phyloP scores from a whole-genome alignment of 805 yeast species.

The Candida schatavii region DNA sequence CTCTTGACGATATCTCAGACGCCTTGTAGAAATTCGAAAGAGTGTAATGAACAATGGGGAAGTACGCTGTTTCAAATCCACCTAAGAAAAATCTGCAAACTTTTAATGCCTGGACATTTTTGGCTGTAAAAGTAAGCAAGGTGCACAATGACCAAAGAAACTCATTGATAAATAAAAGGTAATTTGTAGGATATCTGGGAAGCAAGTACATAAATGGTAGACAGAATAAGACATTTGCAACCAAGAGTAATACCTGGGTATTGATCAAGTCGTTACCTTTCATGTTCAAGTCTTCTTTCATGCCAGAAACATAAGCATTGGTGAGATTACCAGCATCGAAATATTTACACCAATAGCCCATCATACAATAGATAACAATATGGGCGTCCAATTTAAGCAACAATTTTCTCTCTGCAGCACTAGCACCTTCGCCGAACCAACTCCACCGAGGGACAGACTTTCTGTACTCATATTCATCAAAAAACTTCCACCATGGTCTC shows the following conservation, averaged over 20 bases:
- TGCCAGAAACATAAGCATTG: slow-evolving; percentile 26
- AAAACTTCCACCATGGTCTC: slow-evolving; percentile 49
- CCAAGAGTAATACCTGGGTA: slow-evolving; percentile 22
- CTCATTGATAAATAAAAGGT: slow-evolving; percentile 13
- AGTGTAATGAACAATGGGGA: slow-evolving; percentile 24
- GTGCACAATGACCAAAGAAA: slow-evolving; percentile 22
- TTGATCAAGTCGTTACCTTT: slow-evolving; percentile 26
- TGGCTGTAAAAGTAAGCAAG: slow-evolving; percentile 17
- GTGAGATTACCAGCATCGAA: slow-evolving; percentile 20
- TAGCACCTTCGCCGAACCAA: slow-evolving; percentile 25
- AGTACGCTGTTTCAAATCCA: slow-evolving; percentile 24
- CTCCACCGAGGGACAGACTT: slow-evolving; percentile 16
- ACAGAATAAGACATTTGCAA: slow-evolving; percentile 25
- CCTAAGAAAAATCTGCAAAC: slow-evolving; percentile 25
- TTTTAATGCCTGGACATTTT: slow-evolving; percentile 18
- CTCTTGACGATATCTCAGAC: slow-evolving; percentile 22
- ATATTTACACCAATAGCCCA: slow-evolving; percentile 26
- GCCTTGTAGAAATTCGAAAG: slow-evolving; percentile 24
- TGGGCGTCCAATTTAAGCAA: slow-evolving; percentile 28
- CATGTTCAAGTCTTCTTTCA: slow-evolving; percentile 22
- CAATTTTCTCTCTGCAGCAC: slow-evolving; percentile 27
- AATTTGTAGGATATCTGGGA: slow-evolving; percentile 17
- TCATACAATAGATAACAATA: slow-evolving; percentile 23
- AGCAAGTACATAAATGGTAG: slow-evolving; percentile 23
- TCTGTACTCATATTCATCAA: slow-evolving; percentile 34